Evolutionary conservation across 345 rosid genomes (phyloP).

Genomic region (Arabidopsis arenosa): DNA sequence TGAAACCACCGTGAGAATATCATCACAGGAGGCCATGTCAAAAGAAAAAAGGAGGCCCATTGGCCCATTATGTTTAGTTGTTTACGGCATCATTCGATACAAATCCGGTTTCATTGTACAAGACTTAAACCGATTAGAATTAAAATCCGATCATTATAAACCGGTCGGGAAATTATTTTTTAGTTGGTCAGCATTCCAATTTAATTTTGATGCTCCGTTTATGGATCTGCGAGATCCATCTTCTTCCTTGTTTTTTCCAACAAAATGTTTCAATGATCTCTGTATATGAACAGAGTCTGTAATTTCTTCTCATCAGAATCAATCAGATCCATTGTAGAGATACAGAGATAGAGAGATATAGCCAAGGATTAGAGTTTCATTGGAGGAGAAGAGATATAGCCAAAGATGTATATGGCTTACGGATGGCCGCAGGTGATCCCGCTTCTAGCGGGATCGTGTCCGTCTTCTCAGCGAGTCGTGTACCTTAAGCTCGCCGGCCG

Average conservation of each 20-base stretch:
- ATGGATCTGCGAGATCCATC: conserved; percentile 47
- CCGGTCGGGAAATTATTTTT: conserved; percentile 21
- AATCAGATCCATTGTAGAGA: conserved; percentile 43
- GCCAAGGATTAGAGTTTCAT: conserved; percentile 4
- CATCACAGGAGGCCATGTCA: too few species aligned
- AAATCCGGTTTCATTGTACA: too few species aligned
- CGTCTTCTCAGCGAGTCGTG: conserved; percentile 74
- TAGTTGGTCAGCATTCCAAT: conserved; percentile 8
- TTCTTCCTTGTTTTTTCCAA: conserved; percentile 25
- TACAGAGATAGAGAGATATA: background rate
- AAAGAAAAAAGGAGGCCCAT: too few species aligned
- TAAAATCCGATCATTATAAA: background rate
- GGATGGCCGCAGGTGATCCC: conserved; percentile 99
- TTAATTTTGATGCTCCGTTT: conserved; percentile 31
- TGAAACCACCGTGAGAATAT: too few species aligned
- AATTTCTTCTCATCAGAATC: conserved; percentile 24
- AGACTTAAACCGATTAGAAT: conserved; percentile 1
- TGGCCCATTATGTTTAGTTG: too few species aligned
- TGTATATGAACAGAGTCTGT: conserved; percentile 8
- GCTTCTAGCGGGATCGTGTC: conserved; percentile 63
- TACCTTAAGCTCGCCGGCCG: conserved; percentile 72
- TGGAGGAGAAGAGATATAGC: background rate
- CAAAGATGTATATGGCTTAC: conserved; percentile 92
- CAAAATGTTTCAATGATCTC: conserved; percentile 41
- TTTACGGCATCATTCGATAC: too few species aligned